Percentiles rank a stretch among this genome's conserved stretches.
These are phyloP conservation scores for Russula vinacea DNA, from an alignment of 768 basidiomycete genomes.

Conservation along the genomic window DNA sequence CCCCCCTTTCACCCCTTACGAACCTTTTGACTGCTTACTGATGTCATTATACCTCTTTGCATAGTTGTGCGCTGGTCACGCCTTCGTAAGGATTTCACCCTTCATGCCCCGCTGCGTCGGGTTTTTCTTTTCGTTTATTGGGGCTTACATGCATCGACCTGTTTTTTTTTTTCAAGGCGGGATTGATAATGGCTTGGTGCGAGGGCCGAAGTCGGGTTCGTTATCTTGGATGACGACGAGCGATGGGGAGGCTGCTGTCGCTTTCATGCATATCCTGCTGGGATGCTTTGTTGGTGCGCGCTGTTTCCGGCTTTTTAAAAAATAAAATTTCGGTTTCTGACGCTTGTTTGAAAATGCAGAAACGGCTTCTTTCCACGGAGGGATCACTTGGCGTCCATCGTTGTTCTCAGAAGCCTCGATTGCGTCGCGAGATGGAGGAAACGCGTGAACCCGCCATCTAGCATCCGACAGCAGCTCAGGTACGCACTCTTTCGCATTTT, in stretches of 20 bases:
- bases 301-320: background rate
- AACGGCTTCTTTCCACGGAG: conserved; percentile 69
- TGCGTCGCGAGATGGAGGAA: conserved; percentile 35
- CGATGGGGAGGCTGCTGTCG: conserved; percentile 50
- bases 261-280: conserved; percentile 57
- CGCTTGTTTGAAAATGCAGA: conserved; percentile 42
- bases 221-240: conserved; percentile 38
- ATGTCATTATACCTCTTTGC: background rate
- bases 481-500: background rate
- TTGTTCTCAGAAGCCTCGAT: conserved; percentile 47
- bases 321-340: background rate
- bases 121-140: background rate
- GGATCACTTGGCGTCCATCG: conserved; percentile 58
- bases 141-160: background rate
- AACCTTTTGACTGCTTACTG: background rate
- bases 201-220: conserved; percentile 16
- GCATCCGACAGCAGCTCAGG: conserved; percentile 27
- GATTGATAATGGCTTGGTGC: background rate
- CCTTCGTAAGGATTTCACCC: conserved; percentile 44
- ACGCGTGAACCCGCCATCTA: conserved; percentile 17
- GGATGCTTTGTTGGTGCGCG: conserved; percentile 61
- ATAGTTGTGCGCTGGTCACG: conserved; percentile 79
- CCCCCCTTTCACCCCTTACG: conserved; percentile 17
- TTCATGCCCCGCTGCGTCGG: background rate
- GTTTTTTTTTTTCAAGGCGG: conserved; percentile 16